Base-by-base conservation (phyloP, 139 green algal species). In the Volvox reticuliferus region DNA sequence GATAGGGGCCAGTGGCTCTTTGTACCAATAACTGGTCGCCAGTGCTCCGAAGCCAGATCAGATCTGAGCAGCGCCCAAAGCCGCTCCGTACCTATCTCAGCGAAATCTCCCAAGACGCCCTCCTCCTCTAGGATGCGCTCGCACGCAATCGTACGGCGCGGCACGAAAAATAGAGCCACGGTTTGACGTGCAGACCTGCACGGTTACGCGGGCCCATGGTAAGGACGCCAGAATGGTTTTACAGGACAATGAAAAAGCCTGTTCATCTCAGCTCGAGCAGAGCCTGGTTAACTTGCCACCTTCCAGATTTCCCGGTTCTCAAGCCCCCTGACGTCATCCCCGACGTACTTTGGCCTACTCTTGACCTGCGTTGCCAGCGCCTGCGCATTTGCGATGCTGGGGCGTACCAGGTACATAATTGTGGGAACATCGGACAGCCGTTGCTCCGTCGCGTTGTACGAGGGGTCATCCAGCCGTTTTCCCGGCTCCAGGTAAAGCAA, bases 101-200 rank as follows among this genome's bases (percentile, higher is more conserved):
- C 65, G 65, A 98, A 84, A 88, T 99, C 97, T 0, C 90, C 96
- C 65, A 93, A 88, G 79, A 99, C 91, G 36, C 91, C 93, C 93
- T 96, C 95, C 69, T 98, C 93, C 67, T 99, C 95, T 36, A 99
- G 94, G 44, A 99, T 84, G 50, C 94, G 83, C 76, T 99, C 95
- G 82, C 94, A 97, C 21, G 96, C 93, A 20, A 95, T 93, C 36
- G 93, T 97, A 61, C 93, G 92, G 0, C 96, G 93, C 2, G 97
- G 97, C 61, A 98, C 91, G 78, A 97, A 97, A 91, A 95, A 96
- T 32, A 97, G 92, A 12, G 88, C 92, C 33, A 96, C 9, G 44
- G 44, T 55, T 14, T 55, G 44, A 9, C 9, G 44, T 55, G 44
- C 44, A 55, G 44, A 55, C 44, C 44, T 55, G 44, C 67, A 28